Base-by-base conservation (phyloP, 306 rosid genomes). In the Pueraria montana region DNA sequence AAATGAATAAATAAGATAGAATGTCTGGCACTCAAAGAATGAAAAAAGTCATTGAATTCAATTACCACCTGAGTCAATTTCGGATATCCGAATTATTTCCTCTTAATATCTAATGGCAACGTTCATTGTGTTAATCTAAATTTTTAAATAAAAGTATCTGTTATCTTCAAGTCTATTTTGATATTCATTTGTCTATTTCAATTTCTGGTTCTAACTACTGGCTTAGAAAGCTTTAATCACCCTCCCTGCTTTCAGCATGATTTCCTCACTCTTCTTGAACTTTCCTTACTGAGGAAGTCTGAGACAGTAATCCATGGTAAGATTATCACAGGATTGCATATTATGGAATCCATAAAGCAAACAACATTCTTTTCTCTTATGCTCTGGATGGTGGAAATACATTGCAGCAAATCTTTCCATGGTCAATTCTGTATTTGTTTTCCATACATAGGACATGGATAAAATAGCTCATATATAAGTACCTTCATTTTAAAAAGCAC, bases 91-190 rank as follows among this genome's bases (percentile, higher is more conserved):
- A 2, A 49, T 4, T 49, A 30, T 30, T 30, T 30, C 34, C 34
- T 30, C 34, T 30, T 30, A 30, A 30, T 3, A 30, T 30, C 34
- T 4, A 4, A 30, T 30, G 34, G 34, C 34, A 66, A 13, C 45
- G 12, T 79, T 67, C 38, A 67, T 46, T 63, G 43, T 32, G 46
- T 78, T 12, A 49, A 78, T 27, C 48, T 50, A 78, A 78, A 38
- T 48, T 78, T 64, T 52, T 50, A 23, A 32, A 46, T 45, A 45
- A 62, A 62, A 62, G 26, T 24, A 42, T 45, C 32, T 6, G 36
- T 32, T 34, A 20, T 53, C 69, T 75, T 4, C 34, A 30, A 49
- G 21, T 50, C 24, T n/a, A n/a, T n/a, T 38, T 2, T 53, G 56
- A 20, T 38, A 26, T 24, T 53, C 27, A 43, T 56, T 23, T 70